Evolutionary conservation across 164 flowering plant species (phyloP), one percentile per base, ranked within the genome.

Genomic region (Vitis rupestris): DNA sequence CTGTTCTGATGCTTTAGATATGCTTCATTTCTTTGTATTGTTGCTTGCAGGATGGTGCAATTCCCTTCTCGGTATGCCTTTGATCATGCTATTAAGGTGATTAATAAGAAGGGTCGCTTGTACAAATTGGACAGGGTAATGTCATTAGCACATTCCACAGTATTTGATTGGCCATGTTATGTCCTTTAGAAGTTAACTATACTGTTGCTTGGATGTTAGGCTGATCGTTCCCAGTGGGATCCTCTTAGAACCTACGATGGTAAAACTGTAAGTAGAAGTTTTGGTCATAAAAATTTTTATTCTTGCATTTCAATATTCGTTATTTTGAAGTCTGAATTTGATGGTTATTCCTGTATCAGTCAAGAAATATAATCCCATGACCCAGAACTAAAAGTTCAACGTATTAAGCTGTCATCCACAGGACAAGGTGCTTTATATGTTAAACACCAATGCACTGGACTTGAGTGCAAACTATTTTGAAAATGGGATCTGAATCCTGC

Each of bases 221-320:
- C 69, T 57, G 80, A 79, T 68, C 83, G 79, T 27, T 23, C 77
- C 2, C 71, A 70, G 30, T 89, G 97, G 97, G 97, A 91, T 57
- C 0, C 9, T 52, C 50, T 70, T n/a, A 59, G 57, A 23, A 76
- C 87, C 19, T 88, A 84, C 72, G 80, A 84, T 76, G 94, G 94
- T 65, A 86, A 82, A 83, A 78, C 75, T 71, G 97, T 91, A 81
- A 89, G 90, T 77, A 58, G 23, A 59, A 55, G 1, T 49, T 68
- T 17, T 55, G 13, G 23, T 29, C 48, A 3, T 30, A 13, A 12
- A 47, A 9, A 3, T 30, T 49, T 56, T 3, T 49, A 44, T 64
- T 15, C n/a, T 54, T 50, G 48, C 47, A 52, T 8, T 57, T 53
- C 44, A 37, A 37, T 29, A 65, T 56, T 9, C 14, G 51, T 51